Evolutionary conservation across 805 yeast genomes (phyloP), one percentile per base, ranked within the genome.

Genomic region (Ogataea paradorogensis): DNA sequence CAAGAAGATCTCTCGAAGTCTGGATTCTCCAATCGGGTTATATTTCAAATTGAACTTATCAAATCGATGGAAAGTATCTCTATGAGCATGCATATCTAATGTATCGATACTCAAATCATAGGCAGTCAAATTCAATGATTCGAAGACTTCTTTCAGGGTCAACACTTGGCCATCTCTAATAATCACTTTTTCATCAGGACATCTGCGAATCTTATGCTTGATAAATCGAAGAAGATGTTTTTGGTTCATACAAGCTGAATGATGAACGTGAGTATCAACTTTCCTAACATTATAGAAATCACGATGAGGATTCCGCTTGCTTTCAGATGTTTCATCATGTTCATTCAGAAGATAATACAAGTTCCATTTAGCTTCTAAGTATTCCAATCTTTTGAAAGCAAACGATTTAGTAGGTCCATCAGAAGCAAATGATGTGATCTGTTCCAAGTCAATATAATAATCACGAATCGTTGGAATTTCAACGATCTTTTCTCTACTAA

Each of bases 221-320:
- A 93, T 93, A 62, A 87, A 93, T 55, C 99, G 82, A 50, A 93
- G 70, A 54, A 93, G 69, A 67, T 93, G 99, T 65, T 93, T 93
- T 66, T 93, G 99, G 58, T 95, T 95, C 98, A 95, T 95, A 63
- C 97, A 90, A 9, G 99, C 99, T 8, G 96, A 86, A 62, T 95
- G 99, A 62, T 93, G 99, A 53, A 93, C 96, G 71, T 93, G 99
- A 14, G 98, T 93, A 59, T 91, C 99, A 27, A 93, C 97, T 61
- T 91, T 91, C 67, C 98, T 79, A 30, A 89, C 96, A 56, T 91
- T 91, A 67, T 91, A 91, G 59, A 91, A 93, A 63, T 91, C 99
- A 62, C 99, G 80, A 61, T 93, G 99, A 4, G 98, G 98, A 50
- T 90, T 90, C 45, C 80, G 78, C 64, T 93, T 93, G 8, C 95